A percentile compares a stretch with the other conserved stretches of the same genome.
These are phyloP conservation scores for Cucurbita maxima DNA, from an alignment of 306 rosid genomes.

Conservation along the genomic window DNA sequence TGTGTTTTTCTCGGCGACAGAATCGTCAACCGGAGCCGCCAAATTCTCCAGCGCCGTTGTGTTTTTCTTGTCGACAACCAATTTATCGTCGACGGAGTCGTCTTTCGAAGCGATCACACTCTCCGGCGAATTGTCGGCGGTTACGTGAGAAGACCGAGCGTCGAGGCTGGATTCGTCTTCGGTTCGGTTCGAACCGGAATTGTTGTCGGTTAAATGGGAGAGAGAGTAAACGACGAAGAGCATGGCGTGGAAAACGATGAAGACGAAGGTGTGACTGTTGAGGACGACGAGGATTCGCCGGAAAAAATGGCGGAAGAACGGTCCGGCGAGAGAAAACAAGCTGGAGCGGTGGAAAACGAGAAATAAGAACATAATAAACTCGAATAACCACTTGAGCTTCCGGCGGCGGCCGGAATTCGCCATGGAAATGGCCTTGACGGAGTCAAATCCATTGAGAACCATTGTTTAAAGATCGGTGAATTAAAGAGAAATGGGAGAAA, in stretches of 20 bases:
- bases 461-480: not conserved
- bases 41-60: not conserved
- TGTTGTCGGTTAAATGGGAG: conserved; percentile 10
- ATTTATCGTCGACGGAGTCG: not conserved
- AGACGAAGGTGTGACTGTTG: conserved; percentile 27
- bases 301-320: not conserved
- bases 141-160: too few relatives aligned
- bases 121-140: not conserved
- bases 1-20: conserved; percentile 1
- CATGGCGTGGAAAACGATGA: conserved; percentile 26
- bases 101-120: not conserved
- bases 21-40: not conserved
- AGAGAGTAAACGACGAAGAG: conserved; percentile 28
- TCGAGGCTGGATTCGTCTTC: conserved; percentile 1
- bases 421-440: conserved; percentile 18
- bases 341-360: conserved; percentile 15
- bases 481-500: not conserved
- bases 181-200: conserved; percentile 3
- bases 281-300: conserved; percentile 8
- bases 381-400: conserved; percentile 12
- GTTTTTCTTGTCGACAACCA: not conserved
- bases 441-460: conserved; percentile 6
- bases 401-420: conserved; percentile 16
- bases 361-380: conserved; percentile 14
- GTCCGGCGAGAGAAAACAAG: conserved; percentile 11